Evolutionary conservation across 192 early-diverging fungal genomes (phyloP), one percentile per base, ranked within the genome.

Genomic region (Umbelopsis sp.): DNA sequence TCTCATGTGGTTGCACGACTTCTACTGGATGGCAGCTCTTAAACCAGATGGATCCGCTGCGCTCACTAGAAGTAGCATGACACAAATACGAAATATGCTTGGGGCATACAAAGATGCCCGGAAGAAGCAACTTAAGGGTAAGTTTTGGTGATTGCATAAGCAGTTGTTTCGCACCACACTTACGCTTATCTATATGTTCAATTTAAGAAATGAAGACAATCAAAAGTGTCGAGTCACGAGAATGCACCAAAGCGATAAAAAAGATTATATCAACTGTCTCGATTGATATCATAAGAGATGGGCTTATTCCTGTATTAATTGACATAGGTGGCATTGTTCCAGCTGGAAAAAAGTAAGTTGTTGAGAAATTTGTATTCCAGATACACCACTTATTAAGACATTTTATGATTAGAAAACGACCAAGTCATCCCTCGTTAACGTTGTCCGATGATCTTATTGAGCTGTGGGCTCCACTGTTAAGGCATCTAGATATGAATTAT

Each of bases 261-360:
- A 68, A 78, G 46, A 73, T 90, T 18, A 47, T 81, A 8, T 47
- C 70, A 46, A 72, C 58, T 25, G 64, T 85, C 15, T 78, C 82
- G 33, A 46, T 67, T 3, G 86, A 87, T 49, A 79, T 80, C 5
- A 69, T 88, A 0, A 66, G 81, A 15, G 53, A 81, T 5, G 68
- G 76, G 27, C 64, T 91, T 20, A 78, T 91, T 2, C 80, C 86
- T 0, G 52, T 86, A 1, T 70, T 90, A 49, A 52, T 91, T 2
- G 84, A 85, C 65, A 55, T 78, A 1, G 87, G 89, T 48, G 77
- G 84, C 35, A 67, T 91, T 67, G 80, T 90, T 1, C 87, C 89
- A 46, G 76, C 72, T 21, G 80, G 83, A 20, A 87, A 87, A 78
- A 82, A 80, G 74, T 78, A 81, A 77, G 78, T 69, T 50, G 73